phyloP scores from a whole-genome alignment of 2,329 filamentous ascomycete genomes.

The Byssothecium circinans region DNA sequence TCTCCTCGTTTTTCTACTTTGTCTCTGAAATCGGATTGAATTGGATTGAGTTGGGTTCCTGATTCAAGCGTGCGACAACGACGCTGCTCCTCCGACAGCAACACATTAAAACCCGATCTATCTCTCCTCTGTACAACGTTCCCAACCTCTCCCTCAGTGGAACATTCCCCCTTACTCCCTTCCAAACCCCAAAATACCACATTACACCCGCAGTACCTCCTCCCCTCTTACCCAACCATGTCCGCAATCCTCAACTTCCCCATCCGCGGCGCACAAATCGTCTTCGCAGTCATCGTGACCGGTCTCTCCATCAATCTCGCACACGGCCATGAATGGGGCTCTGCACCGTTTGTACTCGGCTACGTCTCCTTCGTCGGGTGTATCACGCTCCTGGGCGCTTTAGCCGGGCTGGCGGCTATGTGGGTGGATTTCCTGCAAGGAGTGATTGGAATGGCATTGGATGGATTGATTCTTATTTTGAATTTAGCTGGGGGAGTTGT shows the following conservation, averaged over 20 bases:
- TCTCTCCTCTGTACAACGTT: no score
- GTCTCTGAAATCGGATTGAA: no score
- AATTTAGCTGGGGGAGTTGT: conserved; percentile 1
- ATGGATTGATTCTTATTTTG: conserved; percentile 3
- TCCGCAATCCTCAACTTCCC: conserved; percentile 13
- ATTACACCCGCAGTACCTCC: not conserved
- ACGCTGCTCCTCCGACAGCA: no score
- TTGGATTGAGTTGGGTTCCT: no score
- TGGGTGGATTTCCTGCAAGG: conserved; percentile 20
- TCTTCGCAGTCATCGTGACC: conserved; percentile 25
- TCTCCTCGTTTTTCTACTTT: no score
- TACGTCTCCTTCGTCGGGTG: conserved; percentile 23
- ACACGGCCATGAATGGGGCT: conserved; percentile 16
- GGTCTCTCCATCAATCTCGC: conserved; percentile 24
- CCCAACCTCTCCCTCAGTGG: no score
- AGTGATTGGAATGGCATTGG: conserved; percentile 13
- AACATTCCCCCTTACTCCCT: no score
- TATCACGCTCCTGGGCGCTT: conserved; percentile 17
- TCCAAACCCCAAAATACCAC: no score
- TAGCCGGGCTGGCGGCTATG: conserved; percentile 19
- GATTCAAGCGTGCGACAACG: no score
- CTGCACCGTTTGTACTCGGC: conserved; percentile 10
- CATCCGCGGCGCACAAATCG: conserved; percentile 21
- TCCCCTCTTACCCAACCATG: not conserved
- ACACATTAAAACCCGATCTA: no score